A percentile compares a stretch with the other conserved stretches of the same genome.
Evolutionary conservation across 2,329 filamentous ascomycete species (phyloP).

Genomic region (Claviceps capensis): DNA sequence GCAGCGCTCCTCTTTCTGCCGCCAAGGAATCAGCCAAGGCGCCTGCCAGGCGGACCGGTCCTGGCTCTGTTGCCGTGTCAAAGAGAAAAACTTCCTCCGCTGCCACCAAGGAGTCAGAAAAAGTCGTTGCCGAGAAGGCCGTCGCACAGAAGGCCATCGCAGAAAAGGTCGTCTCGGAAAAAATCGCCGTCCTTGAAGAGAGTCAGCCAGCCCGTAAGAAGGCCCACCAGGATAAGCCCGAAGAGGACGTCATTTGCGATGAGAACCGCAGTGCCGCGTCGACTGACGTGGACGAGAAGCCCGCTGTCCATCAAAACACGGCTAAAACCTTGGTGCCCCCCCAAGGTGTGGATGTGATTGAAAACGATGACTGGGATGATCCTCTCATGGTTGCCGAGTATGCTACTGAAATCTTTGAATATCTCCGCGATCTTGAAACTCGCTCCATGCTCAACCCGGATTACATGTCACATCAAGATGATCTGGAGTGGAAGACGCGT

Average conservation of each 20-base stretch:
- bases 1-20: constrained; percentile 43
- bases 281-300: constrained; percentile 18
- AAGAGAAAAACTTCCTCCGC: constrained; percentile 56
- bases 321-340: background rate
- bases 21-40: constrained; percentile 54
- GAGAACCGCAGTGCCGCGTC: constrained; percentile 28
- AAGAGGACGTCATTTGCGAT: constrained; percentile 24
- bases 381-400: constrained; percentile 98
- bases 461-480: constrained; percentile 91
- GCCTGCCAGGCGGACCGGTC: constrained; percentile 60
- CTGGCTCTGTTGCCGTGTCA: constrained; percentile 47
- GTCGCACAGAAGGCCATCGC: too few species aligned
- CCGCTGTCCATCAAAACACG: background rate
- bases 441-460: constrained; percentile 71
- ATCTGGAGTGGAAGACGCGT: constrained; percentile 97
- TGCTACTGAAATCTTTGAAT: constrained; percentile 93
- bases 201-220: constrained; percentile 59
- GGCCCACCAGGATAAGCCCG: constrained; percentile 26
- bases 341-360: constrained; percentile 29
- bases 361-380: constrained; percentile 79
- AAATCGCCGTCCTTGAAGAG: constrained; percentile 30
- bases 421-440: constrained; percentile 75
- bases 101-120: constrained; percentile 38
- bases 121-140: constrained; percentile 19
- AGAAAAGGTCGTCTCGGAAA: too few species aligned